Evolutionary conservation across 306 rosid genomes (phyloP), one percentile per base, ranked within the genome.

Genomic region (Trifolium fragiferum): DNA sequence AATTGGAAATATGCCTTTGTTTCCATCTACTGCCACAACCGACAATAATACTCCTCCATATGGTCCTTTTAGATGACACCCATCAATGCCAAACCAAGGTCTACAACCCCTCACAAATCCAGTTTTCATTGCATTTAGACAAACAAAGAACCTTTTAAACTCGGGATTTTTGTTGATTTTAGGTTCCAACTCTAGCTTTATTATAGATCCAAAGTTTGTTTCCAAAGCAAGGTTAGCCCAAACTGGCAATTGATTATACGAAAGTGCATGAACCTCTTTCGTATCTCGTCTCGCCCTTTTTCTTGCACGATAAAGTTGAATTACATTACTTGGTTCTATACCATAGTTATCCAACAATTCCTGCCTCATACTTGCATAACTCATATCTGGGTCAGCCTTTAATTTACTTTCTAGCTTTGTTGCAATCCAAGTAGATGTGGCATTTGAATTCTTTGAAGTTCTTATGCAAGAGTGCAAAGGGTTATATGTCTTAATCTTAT

Each of bases 221-320:
- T 57, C 15, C 63, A 20, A 20, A 57, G 63, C 62, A 55, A 21
- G 62, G 15, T 55, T 55, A 3, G n/a, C 63, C 18, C 63, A 57
- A 57, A 23, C 33, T 23, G 35, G 35, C n/a, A 57, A 57, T 9
- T 57, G 15, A 57, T 57, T 57, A 9, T 57, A 57, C 21, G 35
- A 57, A 57, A 57, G 63, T 18, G 63, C 11, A 10, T 19, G 60
- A 54, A 54, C 6, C 30, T 8, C 14, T 54, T 20, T 8, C 19
- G 10, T 54, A 7, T 54, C 30, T 19, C 3, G 14, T 19, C 60
- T 9, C 13, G 8, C 60, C 13, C 2, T 54, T 54, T 54, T 54
- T 8, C 60, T 54, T 19, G 32, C 30, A 54, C 30, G 60, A 54
- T 54, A 54, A 54, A 54, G 30, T 18, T 54, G 25, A 19, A 5